Evolutionary conservation across 306 rosid genomes (phyloP).

Genomic region (Sesbania bispinosa): DNA sequence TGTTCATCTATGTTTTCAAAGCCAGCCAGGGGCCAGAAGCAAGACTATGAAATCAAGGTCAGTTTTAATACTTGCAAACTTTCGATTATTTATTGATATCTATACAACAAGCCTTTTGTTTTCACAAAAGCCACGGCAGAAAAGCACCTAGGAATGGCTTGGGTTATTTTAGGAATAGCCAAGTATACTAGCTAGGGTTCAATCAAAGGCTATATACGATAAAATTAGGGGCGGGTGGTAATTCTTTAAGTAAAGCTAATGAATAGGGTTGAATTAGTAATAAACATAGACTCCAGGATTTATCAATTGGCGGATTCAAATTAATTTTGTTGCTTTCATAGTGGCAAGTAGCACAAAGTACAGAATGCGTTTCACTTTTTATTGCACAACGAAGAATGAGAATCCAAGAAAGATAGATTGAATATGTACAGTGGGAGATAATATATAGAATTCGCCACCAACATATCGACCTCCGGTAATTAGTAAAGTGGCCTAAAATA

Average conservation of each 20-base stretch:
- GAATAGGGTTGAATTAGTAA: neutral
- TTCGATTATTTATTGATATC: no score
- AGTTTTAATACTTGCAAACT: no score
- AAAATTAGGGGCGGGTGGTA: neutral
- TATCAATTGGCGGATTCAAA: neutral
- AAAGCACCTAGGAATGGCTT: no score
- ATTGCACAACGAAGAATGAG: constrained; percentile 46
- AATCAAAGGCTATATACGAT: neutral
- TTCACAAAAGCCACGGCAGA: no score
- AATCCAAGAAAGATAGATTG: constrained; percentile 43
- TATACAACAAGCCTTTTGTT: neutral
- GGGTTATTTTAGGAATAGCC: neutral
- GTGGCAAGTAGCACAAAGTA: neutral
- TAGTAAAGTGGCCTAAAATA: constrained; percentile 22
- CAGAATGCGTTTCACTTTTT: constrained; percentile 18
- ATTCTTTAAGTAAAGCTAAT: neutral
- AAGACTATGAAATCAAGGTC: constrained; percentile 20
- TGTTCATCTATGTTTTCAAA: neutral
- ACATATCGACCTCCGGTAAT: neutral
- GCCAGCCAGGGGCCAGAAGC: neutral
- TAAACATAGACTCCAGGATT: neutral
- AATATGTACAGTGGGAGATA: constrained; percentile 18
- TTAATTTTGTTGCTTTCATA: constrained; percentile 9
- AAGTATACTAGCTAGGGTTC: neutral
- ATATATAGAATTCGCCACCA: constrained; percentile 20